Conservation (phyloP, 2,329 filamentous ascomycete genomes). For the Ophiocordyceps robertsii region DNA sequence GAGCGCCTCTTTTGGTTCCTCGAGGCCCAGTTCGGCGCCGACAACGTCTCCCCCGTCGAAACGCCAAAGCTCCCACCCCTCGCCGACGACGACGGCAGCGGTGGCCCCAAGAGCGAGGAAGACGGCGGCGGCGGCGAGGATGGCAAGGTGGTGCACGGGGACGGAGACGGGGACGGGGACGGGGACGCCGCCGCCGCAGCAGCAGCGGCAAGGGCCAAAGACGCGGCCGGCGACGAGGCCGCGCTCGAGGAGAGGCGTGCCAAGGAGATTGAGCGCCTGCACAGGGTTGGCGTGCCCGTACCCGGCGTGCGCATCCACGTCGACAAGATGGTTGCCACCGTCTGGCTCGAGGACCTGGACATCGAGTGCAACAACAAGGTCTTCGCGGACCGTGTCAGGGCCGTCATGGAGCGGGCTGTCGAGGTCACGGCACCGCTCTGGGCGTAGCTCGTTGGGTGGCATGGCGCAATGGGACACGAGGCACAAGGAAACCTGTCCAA, state of each 20-base stretch:
- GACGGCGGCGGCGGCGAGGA: background rate
- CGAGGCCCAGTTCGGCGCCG: conserved; percentile 85
- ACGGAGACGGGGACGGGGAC: background rate
- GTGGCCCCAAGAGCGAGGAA: background rate
- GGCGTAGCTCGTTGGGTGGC: conserved; percentile 16
- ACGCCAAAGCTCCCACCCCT: conserved; percentile 39
- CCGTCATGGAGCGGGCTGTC: conserved; percentile 78
- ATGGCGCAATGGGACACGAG: background rate
- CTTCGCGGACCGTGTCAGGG: conserved; percentile 71
- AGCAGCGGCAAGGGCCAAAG: conserved; percentile 16
- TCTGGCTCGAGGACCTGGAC: conserved; percentile 87
- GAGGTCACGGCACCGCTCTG: conserved; percentile 73
- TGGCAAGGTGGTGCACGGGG: background rate
- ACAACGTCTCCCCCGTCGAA: conserved; percentile 68
- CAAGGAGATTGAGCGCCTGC: conserved; percentile 64
- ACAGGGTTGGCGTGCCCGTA: conserved; percentile 76
- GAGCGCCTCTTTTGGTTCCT: conserved; percentile 87
- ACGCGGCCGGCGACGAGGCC: conserved; percentile 29
- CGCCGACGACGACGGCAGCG: conserved; percentile 17
- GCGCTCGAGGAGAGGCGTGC: conserved; percentile 37
- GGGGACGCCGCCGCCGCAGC: conserved; percentile 4
- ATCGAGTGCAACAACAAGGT: conserved; percentile 74
- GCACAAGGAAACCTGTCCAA: background rate
- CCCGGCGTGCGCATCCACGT: conserved; percentile 79
- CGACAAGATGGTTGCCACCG: conserved; percentile 73